Base-by-base conservation (phyloP, 2,329 filamentous ascomycete species). In the Diaporthe destruens region DNA sequence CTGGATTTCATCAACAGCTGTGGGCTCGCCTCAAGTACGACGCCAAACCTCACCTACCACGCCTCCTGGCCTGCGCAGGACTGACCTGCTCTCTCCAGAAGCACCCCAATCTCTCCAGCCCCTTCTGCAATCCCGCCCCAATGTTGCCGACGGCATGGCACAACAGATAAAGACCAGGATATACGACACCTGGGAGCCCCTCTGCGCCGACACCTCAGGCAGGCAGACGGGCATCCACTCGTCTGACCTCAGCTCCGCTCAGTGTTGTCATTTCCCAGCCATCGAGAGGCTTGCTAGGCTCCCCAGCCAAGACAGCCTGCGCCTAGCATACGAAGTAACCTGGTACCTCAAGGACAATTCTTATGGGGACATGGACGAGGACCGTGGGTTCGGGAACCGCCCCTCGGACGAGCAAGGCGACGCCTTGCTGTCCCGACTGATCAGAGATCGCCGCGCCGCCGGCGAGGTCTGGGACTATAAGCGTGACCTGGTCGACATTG, bases 1-100 rank as follows among this genome's bases (percentile, higher is more conserved):
- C 32, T 65, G 6, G 61, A 65, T n/a, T 65, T 65, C 44, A 65
- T 65, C 44, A 65, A 65, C 29, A 51, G 61, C 61, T 12, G 29
- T 12, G 61, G 44, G 44, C 61, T 65, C 44, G 61, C 61, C 61
- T 65, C 61, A 65, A 65, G 61, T 65, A 65, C 61, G 61, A 51
- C 61, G 14, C 16, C 44, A 51, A 42, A 65, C 3, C 61, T 39
- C 44, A 51, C 29, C 36, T 49, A n/a, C 29, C 61, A 36, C 61
- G 51, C 20, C 29, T 47, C 14, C 3, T 42, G 32, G 61, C 32
- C 44, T 51, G n/a, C 61, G 29, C 59, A 20, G 20, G 44, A 65
- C 61, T 65, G 29, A 65, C 61, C 44, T 51, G 29, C 61, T 65
- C 6, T 47, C 32, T 47, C 44, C 61, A 65, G 61, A 65, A 65